These are phyloP conservation scores for Neohortaea acidophila DNA, from an alignment of 495 filamentous ascomycete species.

Conservation along the genomic window DNA sequence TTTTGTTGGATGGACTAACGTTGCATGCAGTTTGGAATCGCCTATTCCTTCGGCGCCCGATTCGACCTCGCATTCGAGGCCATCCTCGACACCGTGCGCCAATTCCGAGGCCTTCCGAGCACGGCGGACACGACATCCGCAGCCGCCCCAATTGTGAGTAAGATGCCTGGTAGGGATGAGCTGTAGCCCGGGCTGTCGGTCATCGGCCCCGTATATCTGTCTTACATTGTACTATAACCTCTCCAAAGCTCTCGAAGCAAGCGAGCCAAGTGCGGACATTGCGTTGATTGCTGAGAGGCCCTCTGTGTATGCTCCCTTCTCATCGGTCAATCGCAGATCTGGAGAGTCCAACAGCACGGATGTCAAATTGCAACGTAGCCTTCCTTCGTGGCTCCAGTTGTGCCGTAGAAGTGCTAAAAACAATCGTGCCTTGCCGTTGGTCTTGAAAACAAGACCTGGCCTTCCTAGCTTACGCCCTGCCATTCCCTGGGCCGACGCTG, in stretches of 20 bases:
- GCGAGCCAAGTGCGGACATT: background rate
- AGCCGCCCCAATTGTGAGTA: background rate
- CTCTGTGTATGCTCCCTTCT: background rate
- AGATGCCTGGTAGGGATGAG: background rate
- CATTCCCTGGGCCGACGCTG: too few relatives aligned
- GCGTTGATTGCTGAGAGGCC: background rate
- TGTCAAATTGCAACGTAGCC: slow-evolving; percentile 97
- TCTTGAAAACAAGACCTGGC: background rate
- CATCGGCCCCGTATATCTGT: background rate
- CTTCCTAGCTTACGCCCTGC: too few relatives aligned
- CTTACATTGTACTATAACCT: background rate
- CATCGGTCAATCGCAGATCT: background rate
- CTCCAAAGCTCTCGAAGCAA: background rate
- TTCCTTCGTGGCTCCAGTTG: slow-evolving; percentile 68
- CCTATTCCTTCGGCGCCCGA: slow-evolving; percentile 49
- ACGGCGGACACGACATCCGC: background rate
- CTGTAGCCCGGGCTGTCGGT: background rate
- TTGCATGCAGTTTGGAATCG: slow-evolving; percentile 41
- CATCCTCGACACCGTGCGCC: slow-evolving; percentile 13
- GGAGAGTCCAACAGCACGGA: slow-evolving; percentile 53
- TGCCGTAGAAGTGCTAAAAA: slow-evolving; percentile 42
- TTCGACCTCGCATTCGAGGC: slow-evolving; percentile 36
- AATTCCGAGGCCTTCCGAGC: slow-evolving; percentile 2
- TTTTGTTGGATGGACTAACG: background rate
- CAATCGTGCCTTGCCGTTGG: background rate